Conservation (phyloP, 1,284 basidiomycete genomes). For the Pseudozyma pruni region DNA sequence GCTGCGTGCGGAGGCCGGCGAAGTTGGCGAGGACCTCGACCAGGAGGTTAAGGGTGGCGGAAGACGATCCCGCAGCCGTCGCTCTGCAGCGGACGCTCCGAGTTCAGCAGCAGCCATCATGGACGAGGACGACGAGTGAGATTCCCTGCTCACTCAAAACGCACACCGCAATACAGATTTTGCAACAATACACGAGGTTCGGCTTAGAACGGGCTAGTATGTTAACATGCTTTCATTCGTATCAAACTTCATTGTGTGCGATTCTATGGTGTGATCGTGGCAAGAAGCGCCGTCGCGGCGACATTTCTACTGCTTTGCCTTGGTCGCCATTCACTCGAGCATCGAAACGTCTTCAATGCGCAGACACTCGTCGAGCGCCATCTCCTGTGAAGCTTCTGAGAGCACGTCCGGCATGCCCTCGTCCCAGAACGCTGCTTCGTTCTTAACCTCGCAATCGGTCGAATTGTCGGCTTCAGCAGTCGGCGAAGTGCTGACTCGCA, state of each 20-base stretch:
- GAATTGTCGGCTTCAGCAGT: background rate
- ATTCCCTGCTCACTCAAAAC: background rate
- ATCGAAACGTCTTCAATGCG: background rate
- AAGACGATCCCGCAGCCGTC: constrained; percentile 28
- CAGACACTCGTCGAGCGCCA: constrained; percentile 7
- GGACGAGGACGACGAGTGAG: constrained; percentile 32
- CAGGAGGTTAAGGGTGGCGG: constrained; percentile 17
- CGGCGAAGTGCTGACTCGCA: background rate
- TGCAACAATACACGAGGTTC: background rate
- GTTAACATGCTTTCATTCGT: no score
- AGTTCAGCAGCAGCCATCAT: constrained; percentile 18
- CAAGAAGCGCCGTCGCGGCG: no score
- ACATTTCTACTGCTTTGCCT: no score
- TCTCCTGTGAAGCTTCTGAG: constrained; percentile 9
- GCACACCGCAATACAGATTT: constrained; percentile 1
- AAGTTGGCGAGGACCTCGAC: constrained; percentile 45
- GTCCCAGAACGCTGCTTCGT: constrained; percentile 6
- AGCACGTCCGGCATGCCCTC: constrained; percentile 20
- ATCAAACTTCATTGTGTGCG: no score
- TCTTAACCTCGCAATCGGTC: background rate
- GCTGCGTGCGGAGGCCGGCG: constrained; percentile 49
- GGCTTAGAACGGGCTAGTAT: background rate
- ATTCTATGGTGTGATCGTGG: no score
- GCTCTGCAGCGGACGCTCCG: constrained; percentile 8
- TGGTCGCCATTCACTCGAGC: background rate